phyloP scores from a whole-genome alignment of 345 rosid genomes.

The Lumnitzera racemosa region DNA sequence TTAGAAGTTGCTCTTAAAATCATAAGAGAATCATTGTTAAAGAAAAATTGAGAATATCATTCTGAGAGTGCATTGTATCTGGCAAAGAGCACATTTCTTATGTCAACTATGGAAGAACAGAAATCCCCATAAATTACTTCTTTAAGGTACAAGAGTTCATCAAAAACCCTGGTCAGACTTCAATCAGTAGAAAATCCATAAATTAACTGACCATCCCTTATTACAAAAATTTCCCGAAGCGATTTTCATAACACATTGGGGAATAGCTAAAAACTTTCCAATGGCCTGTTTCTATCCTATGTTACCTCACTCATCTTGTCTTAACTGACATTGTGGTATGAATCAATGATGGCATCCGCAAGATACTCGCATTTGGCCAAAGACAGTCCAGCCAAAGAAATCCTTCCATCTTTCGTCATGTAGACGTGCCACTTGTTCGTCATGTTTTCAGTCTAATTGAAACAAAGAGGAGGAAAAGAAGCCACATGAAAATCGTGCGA shows the following conservation, averaged over 20 bases:
- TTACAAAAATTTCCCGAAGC: slow-evolving; percentile 8
- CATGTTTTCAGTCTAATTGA: slow-evolving; percentile 72
- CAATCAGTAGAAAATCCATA: not conserved
- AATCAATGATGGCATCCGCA: slow-evolving; percentile 83
- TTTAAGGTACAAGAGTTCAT: too few relatives aligned
- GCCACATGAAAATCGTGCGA: too few relatives aligned
- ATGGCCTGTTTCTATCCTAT: slow-evolving; percentile 6
- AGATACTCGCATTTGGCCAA: slow-evolving; percentile 92
- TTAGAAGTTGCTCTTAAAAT: too few relatives aligned
- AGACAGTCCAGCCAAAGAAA: slow-evolving; percentile 82
- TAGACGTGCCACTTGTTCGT: slow-evolving; percentile 86
- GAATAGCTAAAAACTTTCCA: slow-evolving; percentile 8
- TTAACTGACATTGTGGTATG: slow-evolving; percentile 66
- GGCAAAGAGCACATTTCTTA: too few relatives aligned
- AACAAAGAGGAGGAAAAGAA: not conserved
- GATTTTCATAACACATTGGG: slow-evolving; percentile 1
- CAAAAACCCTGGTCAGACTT: not conserved
- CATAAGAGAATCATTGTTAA: too few relatives aligned
- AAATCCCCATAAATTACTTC: too few relatives aligned
- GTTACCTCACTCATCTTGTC: not conserved
- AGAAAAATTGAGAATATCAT: too few relatives aligned
- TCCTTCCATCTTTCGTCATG: slow-evolving; percentile 96
- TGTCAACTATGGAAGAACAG: too few relatives aligned
- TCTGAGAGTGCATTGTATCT: too few relatives aligned
- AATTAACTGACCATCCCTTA: slow-evolving; percentile 4